A percentile compares a stretch with the other conserved stretches of the same genome.
phyloP scores from a whole-genome alignment of 306 rosid genomes.

The Vigna mungo region DNA sequence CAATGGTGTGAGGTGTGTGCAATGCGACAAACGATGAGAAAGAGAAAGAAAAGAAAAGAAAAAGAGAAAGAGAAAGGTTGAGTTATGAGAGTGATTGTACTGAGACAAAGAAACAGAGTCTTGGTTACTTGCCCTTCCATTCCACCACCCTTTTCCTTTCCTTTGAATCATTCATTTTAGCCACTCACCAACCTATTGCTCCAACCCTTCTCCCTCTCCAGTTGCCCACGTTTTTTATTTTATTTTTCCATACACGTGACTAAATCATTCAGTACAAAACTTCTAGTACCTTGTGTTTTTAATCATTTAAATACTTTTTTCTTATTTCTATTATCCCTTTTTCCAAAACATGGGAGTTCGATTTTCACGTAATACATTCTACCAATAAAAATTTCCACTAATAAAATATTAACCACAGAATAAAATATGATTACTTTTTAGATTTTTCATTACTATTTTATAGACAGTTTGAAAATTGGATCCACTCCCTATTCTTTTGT shows the following conservation, averaged over 20 bases:
- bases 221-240: slow-evolving; percentile 27
- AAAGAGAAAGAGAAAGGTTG: not conserved
- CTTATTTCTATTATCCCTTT: no score
- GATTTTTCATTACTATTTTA: no score
- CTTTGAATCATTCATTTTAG: not conserved
- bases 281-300: not conserved
- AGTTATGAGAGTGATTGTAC: slow-evolving; percentile 12
- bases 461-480: no score
- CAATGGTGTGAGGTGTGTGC: not conserved
- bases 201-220: not conserved
- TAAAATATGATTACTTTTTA: no score
- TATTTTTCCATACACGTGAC: slow-evolving; percentile 14
- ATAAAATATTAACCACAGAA: no score
- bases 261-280: not conserved
- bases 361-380: no score
- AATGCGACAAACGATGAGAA: not conserved
- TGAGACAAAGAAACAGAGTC: not conserved
- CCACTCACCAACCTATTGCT: not conserved
- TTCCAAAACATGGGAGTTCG: no score
- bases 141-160: not conserved
- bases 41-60: not conserved
- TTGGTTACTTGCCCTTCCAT: not conserved
- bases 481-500: no score
- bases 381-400: no score
- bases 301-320: no score